Evolutionary conservation across 805 yeast species (phyloP).

Genomic region (Metschnikowia baotianmanensis): DNA sequence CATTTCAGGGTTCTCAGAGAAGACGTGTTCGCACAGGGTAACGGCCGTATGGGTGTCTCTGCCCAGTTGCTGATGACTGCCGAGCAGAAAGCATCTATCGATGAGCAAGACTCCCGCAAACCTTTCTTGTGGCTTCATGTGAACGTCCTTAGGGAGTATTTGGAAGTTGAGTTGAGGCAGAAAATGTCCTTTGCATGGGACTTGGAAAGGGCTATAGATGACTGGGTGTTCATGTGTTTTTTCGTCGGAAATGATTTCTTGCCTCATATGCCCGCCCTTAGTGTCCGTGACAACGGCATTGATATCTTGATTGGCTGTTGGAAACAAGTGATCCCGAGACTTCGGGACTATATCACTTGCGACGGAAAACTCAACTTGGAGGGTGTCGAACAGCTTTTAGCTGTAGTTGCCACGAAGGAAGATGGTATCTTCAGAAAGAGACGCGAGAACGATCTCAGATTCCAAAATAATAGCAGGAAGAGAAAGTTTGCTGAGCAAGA

Average conservation of each 20-base stretch:
- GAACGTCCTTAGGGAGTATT: constrained; percentile 81
- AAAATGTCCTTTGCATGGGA: constrained; percentile 74
- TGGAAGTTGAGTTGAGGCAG: constrained; percentile 79
- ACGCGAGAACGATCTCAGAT: constrained; percentile 66
- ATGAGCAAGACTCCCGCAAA: constrained; percentile 51
- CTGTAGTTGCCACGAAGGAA: constrained; percentile 67
- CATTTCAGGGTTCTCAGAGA: constrained; percentile 92
- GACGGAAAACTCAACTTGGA: constrained; percentile 81
- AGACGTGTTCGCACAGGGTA: constrained; percentile 84
- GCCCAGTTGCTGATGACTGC: constrained; percentile 59
- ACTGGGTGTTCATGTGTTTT: constrained; percentile 98
- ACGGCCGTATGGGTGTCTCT: constrained; percentile 44
- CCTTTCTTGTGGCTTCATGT: constrained; percentile 95
- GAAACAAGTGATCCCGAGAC: constrained; percentile 66
- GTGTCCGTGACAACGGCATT: constrained; percentile 92
- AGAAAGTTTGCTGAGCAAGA: constrained; percentile 49
- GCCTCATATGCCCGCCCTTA: constrained; percentile 93
- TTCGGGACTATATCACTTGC: constrained; percentile 79
- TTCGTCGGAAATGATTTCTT: constrained; percentile 98
- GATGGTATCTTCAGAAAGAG: constrained; percentile 70
- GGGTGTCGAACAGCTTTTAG: constrained; percentile 71
- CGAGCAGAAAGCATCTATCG: constrained; percentile 47
- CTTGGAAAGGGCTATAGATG: constrained; percentile 93
- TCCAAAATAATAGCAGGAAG: constrained; percentile 63
- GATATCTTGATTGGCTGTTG: constrained; percentile 78